These are phyloP conservation scores for Xylariales sp. DNA, from an alignment of 2,329 filamentous ascomycete genomes.

Conservation along the genomic window DNA sequence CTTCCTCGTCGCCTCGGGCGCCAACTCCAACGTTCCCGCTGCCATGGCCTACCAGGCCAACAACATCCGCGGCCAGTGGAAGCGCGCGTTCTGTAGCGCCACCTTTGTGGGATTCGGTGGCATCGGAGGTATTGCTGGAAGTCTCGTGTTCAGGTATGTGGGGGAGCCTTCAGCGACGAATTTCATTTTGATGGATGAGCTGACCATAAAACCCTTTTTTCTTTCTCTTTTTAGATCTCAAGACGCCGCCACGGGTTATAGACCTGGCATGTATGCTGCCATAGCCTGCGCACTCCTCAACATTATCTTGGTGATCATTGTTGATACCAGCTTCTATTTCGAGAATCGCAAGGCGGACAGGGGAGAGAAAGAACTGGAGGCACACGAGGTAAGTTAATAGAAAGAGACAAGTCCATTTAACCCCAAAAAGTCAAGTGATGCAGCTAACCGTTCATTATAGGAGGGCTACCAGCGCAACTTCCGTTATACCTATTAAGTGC, in stretches of 20 bases:
- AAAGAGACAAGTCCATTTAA: too few species aligned
- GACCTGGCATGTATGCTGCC: conserved; percentile 51
- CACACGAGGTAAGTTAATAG: conserved; percentile 38
- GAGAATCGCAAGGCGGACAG: conserved; percentile 48
- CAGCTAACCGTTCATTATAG: conserved; percentile 7
- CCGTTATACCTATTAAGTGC: conserved; percentile 10
- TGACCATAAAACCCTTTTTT: too few species aligned
- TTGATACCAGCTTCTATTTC: conserved; percentile 35
- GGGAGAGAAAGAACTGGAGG: conserved; percentile 48
- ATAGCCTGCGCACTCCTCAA: conserved; percentile 45
- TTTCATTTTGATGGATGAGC: not conserved
- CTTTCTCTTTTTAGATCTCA: conserved; percentile 25
- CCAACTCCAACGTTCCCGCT: conserved; percentile 72
- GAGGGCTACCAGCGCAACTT: conserved; percentile 8
- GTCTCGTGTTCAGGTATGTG: conserved; percentile 55
- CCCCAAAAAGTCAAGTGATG: not conserved
- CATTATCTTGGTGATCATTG: conserved; percentile 37
- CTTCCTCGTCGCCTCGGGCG: conserved; percentile 71
- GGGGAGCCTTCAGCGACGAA: conserved; percentile 9
- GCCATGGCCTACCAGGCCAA: conserved; percentile 79
- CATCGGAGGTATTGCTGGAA: conserved; percentile 71
- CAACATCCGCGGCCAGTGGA: conserved; percentile 84
- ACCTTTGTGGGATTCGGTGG: conserved; percentile 72
- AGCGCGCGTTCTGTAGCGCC: conserved; percentile 72
- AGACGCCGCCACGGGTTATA: conserved; percentile 47